phyloP scores from a whole-genome alignment of 345 rosid genomes.

The Kandelia obovata region DNA sequence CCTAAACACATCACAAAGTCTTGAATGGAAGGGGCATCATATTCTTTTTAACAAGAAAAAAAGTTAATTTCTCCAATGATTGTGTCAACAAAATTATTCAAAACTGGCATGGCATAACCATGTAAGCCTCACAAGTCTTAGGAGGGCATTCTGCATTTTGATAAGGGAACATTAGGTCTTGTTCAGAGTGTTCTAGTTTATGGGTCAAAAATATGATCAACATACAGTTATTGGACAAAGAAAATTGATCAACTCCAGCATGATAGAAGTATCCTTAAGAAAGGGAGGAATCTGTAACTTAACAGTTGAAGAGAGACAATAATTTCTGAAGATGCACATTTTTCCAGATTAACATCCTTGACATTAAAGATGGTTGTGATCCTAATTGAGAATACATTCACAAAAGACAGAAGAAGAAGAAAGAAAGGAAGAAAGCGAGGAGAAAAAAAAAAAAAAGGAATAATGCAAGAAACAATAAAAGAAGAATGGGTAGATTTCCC shows the following conservation, averaged over 20 bases:
- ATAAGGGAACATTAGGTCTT: no score
- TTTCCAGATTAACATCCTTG: not conserved
- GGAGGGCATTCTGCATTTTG: not conserved
- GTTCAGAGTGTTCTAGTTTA: no score
- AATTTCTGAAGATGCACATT: not conserved
- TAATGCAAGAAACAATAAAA: not conserved
- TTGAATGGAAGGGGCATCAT: not conserved
- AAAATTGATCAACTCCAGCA: no score
- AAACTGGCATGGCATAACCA: not conserved
- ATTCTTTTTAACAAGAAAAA: not conserved
- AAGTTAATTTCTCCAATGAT: no score
- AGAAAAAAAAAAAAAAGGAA: not conserved
- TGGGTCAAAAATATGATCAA: no score
- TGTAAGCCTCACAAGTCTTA: not conserved
- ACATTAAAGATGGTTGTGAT: not conserved
- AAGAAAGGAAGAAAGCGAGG: no score
- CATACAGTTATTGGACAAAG: no score
- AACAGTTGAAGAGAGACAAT: not conserved
- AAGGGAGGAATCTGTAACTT: not conserved
- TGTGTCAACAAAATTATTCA: not conserved
- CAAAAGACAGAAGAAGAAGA: no score
- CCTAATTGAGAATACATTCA: no score
- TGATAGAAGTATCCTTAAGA: no score
- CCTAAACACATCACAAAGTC: not conserved
- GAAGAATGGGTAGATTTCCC: not conserved